Evolutionary conservation across 2,329 filamentous ascomycete genomes (phyloP).

Genomic region (Talaromyces atroroseus): DNA sequence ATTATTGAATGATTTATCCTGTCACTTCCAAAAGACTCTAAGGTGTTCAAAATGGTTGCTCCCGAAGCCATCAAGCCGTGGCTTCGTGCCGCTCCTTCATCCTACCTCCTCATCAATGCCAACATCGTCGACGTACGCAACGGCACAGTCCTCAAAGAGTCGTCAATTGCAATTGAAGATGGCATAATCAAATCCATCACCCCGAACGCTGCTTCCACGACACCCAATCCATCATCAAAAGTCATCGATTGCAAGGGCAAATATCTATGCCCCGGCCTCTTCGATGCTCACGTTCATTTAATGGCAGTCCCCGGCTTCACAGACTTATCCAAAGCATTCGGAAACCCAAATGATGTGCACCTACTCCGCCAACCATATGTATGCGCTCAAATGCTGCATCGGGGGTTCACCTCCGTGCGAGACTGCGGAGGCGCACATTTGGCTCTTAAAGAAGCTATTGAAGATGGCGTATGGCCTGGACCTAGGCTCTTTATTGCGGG

Average conservation of each 20-base stretch:
- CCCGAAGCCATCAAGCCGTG: slow-evolving; percentile 6
- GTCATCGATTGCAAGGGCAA: slow-evolving; percentile 42
- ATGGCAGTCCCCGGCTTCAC: slow-evolving; percentile 39
- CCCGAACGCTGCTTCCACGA: too few species aligned
- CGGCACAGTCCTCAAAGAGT: slow-evolving; percentile 26
- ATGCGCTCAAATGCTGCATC: slow-evolving; percentile 44
- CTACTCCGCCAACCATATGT: slow-evolving; percentile 10
- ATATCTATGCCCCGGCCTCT: slow-evolving; percentile 45
- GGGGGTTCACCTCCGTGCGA: slow-evolving; percentile 55
- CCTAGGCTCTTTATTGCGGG: slow-evolving; percentile 53
- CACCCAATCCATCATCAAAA: slow-evolving; percentile 5
- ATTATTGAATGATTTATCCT: too few species aligned
- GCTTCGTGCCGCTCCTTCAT: neutral
- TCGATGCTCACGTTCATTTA: slow-evolving; percentile 50
- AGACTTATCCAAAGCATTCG: neutral
- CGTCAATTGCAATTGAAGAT: slow-evolving; percentile 27
- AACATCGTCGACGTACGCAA: slow-evolving; percentile 38
- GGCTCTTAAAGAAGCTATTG: slow-evolving; percentile 50
- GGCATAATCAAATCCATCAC: slow-evolving; percentile 25
- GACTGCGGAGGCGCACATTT: slow-evolving; percentile 55
- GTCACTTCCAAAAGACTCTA: neutral
- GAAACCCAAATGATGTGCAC: neutral
- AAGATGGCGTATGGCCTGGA: slow-evolving; percentile 51
- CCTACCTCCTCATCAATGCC: slow-evolving; percentile 21
- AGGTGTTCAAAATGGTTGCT: neutral